phyloP scores from a whole-genome alignment of 495 filamentous ascomycete genomes.

The Recurvomyces mirabilis region DNA sequence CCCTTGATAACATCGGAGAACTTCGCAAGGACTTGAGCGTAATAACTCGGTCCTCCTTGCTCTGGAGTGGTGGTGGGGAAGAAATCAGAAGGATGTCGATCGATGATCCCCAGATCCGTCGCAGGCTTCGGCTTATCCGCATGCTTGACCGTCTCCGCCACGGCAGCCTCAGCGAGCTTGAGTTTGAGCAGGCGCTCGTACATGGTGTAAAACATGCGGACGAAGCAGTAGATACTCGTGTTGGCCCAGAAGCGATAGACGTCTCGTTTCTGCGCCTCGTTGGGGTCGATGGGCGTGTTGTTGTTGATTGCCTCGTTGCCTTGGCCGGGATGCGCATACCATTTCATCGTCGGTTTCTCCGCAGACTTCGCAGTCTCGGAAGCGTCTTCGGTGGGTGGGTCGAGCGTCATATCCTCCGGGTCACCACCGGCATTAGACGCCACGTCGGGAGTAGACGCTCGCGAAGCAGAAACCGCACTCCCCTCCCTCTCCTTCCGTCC shows the following conservation, averaged over 20 bases:
- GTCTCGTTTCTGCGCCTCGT: constrained; percentile 67
- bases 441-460: constrained; percentile 75
- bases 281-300: constrained; percentile 55
- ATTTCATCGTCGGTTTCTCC: constrained; percentile 34
- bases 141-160: constrained; percentile 58
- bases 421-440: constrained; percentile 52
- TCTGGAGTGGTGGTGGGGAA: constrained; percentile 54
- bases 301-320: constrained; percentile 37
- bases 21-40: constrained; percentile 56
- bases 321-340: constrained; percentile 48
- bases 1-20: constrained; percentile 57
- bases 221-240: constrained; percentile 80
- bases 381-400: constrained; percentile 23
- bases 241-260: constrained; percentile 83
- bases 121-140: constrained; percentile 65
- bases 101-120: constrained; percentile 61
- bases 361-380: constrained; percentile 13
- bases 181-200: constrained; percentile 73
- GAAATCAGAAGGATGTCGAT: constrained; percentile 69
- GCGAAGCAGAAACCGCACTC: constrained; percentile 60
- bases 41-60: constrained; percentile 60
- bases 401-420: constrained; percentile 36
- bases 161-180: constrained; percentile 63
- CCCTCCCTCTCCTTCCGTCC: constrained; percentile 56
- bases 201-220: constrained; percentile 78